phyloP scores from a whole-genome alignment of 305 asterid genomes.

The Rubia tinctorum region DNA sequence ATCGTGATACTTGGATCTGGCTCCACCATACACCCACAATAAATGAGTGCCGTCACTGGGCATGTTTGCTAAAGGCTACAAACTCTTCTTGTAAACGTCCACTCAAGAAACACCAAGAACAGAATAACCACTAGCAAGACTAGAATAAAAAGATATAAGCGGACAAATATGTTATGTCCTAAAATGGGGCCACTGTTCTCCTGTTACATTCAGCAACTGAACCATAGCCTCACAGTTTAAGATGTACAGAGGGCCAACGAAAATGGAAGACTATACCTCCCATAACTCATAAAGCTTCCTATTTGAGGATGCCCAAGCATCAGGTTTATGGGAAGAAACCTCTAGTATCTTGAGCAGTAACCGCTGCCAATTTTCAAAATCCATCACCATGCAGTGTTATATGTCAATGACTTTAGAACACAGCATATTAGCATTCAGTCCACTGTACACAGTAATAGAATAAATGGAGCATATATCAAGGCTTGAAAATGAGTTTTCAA shows the following conservation, averaged over 20 bases:
- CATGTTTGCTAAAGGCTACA: not conserved
- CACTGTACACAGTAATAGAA: not conserved
- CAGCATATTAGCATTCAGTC: not conserved
- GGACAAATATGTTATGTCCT: not conserved
- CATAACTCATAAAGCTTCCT: conserved; percentile 47
- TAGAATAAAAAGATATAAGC: not conserved
- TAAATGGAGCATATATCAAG: not conserved
- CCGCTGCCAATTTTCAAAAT: conserved; percentile 45
- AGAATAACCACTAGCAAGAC: not conserved
- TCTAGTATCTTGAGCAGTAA: conserved; percentile 60
- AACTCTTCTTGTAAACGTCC: not conserved
- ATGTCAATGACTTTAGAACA: not conserved
- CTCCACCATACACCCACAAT: not conserved
- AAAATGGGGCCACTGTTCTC: not conserved
- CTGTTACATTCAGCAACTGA: not conserved
- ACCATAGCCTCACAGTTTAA: not conserved
- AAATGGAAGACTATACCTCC: conserved; percentile 49
- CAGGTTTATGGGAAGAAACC: conserved; percentile 26
- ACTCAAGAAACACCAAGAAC: conserved; percentile 2
- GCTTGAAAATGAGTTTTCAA: not conserved
- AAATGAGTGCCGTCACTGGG: not conserved
- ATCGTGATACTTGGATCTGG: not conserved
- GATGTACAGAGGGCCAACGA: conserved; percentile 5
- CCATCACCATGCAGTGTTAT: conserved; percentile 8
- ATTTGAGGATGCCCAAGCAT: conserved; percentile 32